These are phyloP conservation scores for Corrigiola litoralis DNA, from an alignment of 179 eudicot species.

Conservation along the genomic window DNA sequence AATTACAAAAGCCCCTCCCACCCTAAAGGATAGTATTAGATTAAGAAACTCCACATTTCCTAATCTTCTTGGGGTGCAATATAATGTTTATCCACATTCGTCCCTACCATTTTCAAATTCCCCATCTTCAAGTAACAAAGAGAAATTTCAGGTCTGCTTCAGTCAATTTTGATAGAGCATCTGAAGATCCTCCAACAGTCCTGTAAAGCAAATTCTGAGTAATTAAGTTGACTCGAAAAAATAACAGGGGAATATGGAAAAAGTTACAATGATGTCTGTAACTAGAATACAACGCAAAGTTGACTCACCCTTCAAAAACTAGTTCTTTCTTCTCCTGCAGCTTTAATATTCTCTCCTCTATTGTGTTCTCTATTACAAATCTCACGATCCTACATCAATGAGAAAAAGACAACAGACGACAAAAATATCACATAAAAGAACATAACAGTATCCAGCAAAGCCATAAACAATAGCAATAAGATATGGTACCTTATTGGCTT, in stretches of 20 bases:
- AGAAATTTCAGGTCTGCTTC: slow-evolving; percentile 82
- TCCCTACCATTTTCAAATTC: background rate
- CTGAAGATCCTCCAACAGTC: slow-evolving; percentile 90
- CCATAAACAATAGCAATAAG: background rate
- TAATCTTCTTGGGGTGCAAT: background rate
- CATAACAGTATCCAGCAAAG: background rate
- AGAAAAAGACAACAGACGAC: background rate
- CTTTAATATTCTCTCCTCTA: slow-evolving; percentile 87
- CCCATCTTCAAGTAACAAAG: slow-evolving; percentile 32
- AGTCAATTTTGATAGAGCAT: slow-evolving; percentile 72
- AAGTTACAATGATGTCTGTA: background rate
- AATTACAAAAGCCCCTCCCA: background rate
- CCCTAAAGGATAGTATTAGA: background rate
- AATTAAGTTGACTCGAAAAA: background rate
- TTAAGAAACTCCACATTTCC: no score
- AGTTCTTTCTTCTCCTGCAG: slow-evolving; percentile 94
- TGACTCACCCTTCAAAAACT: slow-evolving; percentile 85
- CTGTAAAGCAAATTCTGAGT: slow-evolving; percentile 31
- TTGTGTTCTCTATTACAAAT: slow-evolving; percentile 73
- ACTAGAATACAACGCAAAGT: background rate
- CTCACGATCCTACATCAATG: slow-evolving; percentile 54
- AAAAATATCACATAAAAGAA: background rate
- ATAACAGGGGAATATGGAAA: no score
- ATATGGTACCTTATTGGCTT: slow-evolving; percentile 75
- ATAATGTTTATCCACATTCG: background rate